Evolutionary conservation across 164 flowering plant genomes (phyloP).

Genomic region (Piper betle): DNA sequence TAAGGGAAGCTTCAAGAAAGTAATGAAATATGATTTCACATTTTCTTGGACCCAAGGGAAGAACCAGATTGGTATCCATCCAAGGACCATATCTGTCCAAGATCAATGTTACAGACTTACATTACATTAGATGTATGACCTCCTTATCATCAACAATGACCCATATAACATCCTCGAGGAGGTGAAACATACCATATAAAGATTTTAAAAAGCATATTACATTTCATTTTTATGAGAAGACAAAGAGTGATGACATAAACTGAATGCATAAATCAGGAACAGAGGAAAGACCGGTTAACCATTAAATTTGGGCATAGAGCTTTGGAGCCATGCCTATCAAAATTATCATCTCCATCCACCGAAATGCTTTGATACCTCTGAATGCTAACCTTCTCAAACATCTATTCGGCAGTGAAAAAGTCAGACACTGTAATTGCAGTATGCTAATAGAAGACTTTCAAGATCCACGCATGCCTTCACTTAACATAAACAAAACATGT

Average conservation of each 20-base stretch:
- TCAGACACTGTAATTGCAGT: slow-evolving; percentile 5
- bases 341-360: slow-evolving; percentile 19
- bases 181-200: too few relatives aligned
- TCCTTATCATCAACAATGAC: too few relatives aligned
- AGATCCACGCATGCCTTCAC: neutral
- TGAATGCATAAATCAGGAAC: neutral
- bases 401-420: slow-evolving; percentile 21
- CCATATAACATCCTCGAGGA: too few relatives aligned
- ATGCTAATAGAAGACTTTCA: neutral
- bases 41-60: slow-evolving; percentile 67
- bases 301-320: slow-evolving; percentile 89
- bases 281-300: slow-evolving; percentile 56
- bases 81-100: slow-evolving; percentile 82
- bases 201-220: too few relatives aligned
- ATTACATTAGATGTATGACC: too few relatives aligned
- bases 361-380: slow-evolving; percentile 54
- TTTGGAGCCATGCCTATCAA: slow-evolving; percentile 64
- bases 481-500: too few relatives aligned
- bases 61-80: slow-evolving; percentile 94
- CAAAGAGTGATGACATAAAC: neutral
- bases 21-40: slow-evolving; percentile 86
- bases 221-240: neutral
- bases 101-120: neutral
- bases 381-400: slow-evolving; percentile 73
- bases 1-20: slow-evolving; percentile 51